phyloP scores from a whole-genome alignment of 441 rosid genomes.

The Adansonia rubrostipa region DNA sequence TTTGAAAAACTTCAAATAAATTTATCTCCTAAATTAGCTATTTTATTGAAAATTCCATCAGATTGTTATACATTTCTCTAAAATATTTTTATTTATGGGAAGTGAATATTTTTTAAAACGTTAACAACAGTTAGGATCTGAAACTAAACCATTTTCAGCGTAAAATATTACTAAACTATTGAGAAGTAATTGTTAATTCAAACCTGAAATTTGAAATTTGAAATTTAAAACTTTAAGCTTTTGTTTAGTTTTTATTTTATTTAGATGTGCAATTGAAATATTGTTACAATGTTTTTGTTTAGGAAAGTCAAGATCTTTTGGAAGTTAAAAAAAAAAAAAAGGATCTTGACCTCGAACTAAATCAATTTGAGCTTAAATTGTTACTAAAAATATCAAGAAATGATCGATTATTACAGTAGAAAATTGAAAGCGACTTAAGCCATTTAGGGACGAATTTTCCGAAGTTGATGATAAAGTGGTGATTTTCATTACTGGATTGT shows the following conservation, averaged over 20 bases:
- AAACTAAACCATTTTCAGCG: background rate
- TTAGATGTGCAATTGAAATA: background rate
- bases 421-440: conserved; percentile 3
- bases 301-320: background rate
- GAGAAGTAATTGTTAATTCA: background rate
- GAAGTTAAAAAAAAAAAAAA: background rate
- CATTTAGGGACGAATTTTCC: background rate
- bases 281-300: background rate
- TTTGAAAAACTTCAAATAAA: background rate
- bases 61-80: background rate
- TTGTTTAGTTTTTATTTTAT: background rate
- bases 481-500: background rate
- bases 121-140: background rate
- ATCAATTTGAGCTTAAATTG: background rate
- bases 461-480: background rate
- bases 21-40: background rate
- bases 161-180: background rate
- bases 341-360: background rate
- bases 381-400: background rate
- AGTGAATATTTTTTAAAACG: background rate
- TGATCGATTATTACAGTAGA: background rate
- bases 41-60: background rate
- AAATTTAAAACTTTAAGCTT: background rate
- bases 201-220: background rate
- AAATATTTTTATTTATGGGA: background rate